These are phyloP conservation scores for Kondoa subrosea DNA, from an alignment of 768 basidiomycete species.

Conservation along the genomic window DNA sequence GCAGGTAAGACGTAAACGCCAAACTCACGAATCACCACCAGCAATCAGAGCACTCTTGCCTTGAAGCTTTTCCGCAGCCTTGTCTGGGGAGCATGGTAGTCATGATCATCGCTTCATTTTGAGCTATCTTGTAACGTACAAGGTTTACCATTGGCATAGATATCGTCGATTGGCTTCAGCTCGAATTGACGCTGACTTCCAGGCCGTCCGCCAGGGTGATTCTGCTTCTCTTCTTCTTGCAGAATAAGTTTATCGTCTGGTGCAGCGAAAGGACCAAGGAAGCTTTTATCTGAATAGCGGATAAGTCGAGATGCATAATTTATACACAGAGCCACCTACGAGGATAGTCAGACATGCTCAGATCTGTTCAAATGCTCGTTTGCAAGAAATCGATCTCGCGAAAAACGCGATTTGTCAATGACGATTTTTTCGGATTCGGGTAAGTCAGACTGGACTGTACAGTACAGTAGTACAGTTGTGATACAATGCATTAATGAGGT, in stretches of 20 bases:
- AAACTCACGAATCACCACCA: slow-evolving; percentile 36
- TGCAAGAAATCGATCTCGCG: too few relatives aligned
- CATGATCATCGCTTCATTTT: background rate
- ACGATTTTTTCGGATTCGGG: too few relatives aligned
- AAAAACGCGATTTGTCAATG: too few relatives aligned
- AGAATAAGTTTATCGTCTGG: background rate
- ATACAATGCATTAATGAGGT: too few relatives aligned
- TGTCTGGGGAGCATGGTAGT: slow-evolving; percentile 4
- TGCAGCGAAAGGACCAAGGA: background rate
- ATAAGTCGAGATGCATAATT: background rate
- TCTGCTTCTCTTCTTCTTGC: slow-evolving; percentile 10
- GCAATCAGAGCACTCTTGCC: slow-evolving; percentile 41
- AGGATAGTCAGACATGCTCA: too few relatives aligned
- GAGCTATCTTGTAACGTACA: background rate
- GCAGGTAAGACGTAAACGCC: slow-evolving; percentile 16
- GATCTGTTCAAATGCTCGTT: too few relatives aligned
- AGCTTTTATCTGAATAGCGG: background rate
- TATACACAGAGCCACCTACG: too few relatives aligned
- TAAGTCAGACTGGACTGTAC: too few relatives aligned
- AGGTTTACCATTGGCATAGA: slow-evolving; percentile 19
- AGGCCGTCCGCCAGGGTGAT: slow-evolving; percentile 17
- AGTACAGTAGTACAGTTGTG: too few relatives aligned
- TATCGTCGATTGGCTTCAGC: slow-evolving; percentile 15
- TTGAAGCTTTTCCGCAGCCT: slow-evolving; percentile 35
- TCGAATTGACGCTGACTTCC: slow-evolving; percentile 9